Base-by-base conservation (phyloP, 345 rosid species). In the Eucalyptus melliodora region DNA sequence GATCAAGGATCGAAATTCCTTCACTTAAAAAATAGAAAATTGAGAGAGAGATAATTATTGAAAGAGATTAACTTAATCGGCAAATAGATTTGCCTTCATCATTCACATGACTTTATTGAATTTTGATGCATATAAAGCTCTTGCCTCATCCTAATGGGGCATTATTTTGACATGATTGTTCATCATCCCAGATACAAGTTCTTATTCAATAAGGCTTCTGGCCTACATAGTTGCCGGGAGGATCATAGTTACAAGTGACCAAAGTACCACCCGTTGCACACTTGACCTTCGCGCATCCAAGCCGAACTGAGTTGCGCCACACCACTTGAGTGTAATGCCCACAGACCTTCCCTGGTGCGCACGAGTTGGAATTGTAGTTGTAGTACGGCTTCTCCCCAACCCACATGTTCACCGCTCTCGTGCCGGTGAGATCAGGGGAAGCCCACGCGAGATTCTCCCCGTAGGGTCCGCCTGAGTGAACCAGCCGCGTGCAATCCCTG, bases 201-300 rank as follows among this genome's bases (percentile, higher is more conserved):
- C 45, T 1, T 51, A 2, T 30, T 88, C 51, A 88, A 37, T 86
- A 90, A 77, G 93, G 93, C 62, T 80, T 85, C 27, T 83, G 34
- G 13, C 95, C 49, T 0, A 27, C 45, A 30, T 14, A 45, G 47
- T 90, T 91, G 9, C 92, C 92, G 0, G 59, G 89, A 47, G 93
- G 94, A 59, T 88, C 89, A 69, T 93, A 93, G 91, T 88, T 92
- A 65, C 94, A 93, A 45, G 47, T 42, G 12, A 93, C n/a, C 44
- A 92, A 31, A 12, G 90, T 86, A 51, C 92, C 91, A 0, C 91
- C 88, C 3, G 59, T 89, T 4, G 9, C 44, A 49, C 92, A 91
- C 27, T 9, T 23, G 53, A 31, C 92, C 81, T 62, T 91, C 1
- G 87, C 89, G 16, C 90, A 91, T 16, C 92, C 89, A 6, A 91